Evolutionary conservation across 306 rosid genomes (phyloP).

Genomic region (Fragaria iinumae): DNA sequence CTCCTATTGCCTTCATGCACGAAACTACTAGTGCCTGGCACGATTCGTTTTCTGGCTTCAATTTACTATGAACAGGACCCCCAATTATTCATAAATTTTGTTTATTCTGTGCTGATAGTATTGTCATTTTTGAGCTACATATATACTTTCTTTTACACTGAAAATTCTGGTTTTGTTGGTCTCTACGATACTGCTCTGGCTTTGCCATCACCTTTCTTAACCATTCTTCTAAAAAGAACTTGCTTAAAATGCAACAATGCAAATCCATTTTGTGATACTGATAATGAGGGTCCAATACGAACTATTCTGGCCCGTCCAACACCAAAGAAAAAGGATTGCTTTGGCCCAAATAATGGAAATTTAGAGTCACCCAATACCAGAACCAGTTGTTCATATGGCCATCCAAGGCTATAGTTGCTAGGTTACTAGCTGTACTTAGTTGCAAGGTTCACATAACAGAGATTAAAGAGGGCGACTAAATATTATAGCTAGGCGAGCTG

Average conservation of each 20-base stretch:
- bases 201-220: neutral
- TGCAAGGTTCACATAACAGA: neutral
- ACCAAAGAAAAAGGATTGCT: neutral
- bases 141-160: neutral
- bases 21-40: neutral
- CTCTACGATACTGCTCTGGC: neutral
- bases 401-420: neutral
- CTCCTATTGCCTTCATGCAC: conserved; percentile 37
- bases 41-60: neutral
- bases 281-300: neutral
- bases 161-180: neutral
- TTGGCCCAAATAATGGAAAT: neutral
- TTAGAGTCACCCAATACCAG: neutral
- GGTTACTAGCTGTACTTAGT: neutral
- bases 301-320: neutral
- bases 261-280: neutral
- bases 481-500: neutral
- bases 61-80: neutral
- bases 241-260: neutral
- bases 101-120: neutral
- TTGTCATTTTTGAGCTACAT: neutral
- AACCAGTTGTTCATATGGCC: neutral
- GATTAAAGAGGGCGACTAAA: neutral
- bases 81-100: neutral
- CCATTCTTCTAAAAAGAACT: neutral